Evolutionary conservation across 2,329 filamentous ascomycete species (phyloP).

Genomic region (Huntiella bhutanensis): DNA sequence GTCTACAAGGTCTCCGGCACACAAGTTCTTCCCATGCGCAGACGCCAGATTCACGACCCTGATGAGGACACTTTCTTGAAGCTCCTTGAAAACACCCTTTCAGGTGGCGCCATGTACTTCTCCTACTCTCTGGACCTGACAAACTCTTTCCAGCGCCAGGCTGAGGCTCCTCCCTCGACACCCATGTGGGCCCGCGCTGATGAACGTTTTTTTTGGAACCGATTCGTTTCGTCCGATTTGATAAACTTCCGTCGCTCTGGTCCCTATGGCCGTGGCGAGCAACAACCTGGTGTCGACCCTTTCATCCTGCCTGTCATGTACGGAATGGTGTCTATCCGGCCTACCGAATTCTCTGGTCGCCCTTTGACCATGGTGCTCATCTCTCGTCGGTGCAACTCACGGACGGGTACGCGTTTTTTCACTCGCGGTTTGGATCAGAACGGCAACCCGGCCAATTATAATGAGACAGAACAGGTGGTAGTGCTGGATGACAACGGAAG

Average conservation of each 20-base stretch:
- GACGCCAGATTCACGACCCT: constrained; percentile 73
- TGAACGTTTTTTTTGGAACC: constrained; percentile 98
- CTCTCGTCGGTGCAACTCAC: constrained; percentile 70
- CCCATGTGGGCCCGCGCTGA: constrained; percentile 86
- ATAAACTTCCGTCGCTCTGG: constrained; percentile 64
- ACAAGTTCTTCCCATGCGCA: constrained; percentile 84
- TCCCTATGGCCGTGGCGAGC: constrained; percentile 42
- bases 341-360: constrained; percentile 68
- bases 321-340: constrained; percentile 82
- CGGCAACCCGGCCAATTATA: constrained; percentile 95
- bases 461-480: constrained; percentile 88
- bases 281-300: constrained; percentile 64
- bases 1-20: constrained; percentile 83
- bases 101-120: constrained; percentile 84
- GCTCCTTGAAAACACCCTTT: constrained; percentile 65
- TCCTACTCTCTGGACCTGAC: constrained; percentile 95
- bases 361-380: constrained; percentile 74
- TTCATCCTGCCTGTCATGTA: constrained; percentile 93
- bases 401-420: constrained; percentile 85
- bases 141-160: constrained; percentile 89
- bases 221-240: constrained; percentile 74
- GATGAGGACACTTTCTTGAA: constrained; percentile 85
- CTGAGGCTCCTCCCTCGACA: constrained; percentile 48
- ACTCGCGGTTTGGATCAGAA: constrained; percentile 84
- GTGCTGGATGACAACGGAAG: constrained; percentile 64